Evolutionary conservation across 164 flowering plant species (phyloP).

Genomic region (Magnolia sinica): DNA sequence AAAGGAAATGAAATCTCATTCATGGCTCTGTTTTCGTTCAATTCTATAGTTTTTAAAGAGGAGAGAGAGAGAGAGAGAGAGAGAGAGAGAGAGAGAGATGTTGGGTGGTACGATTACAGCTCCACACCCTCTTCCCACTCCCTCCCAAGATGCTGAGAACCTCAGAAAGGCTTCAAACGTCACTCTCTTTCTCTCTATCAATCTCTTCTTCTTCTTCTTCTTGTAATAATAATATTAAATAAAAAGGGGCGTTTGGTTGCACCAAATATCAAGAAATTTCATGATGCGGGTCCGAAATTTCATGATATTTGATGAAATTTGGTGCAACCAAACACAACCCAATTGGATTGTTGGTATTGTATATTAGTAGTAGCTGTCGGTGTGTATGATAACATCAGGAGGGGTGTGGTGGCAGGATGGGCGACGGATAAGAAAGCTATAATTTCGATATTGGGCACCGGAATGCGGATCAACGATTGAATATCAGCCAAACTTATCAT

Average conservation of each 20-base stretch:
- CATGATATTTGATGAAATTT: background rate
- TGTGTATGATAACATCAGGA: background rate
- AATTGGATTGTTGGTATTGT: background rate
- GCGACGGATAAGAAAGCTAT: slow-evolving; percentile 81
- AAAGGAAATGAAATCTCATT: background rate
- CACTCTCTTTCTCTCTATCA: background rate
- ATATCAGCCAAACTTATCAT: slow-evolving; percentile 59
- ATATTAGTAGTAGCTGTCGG: background rate
- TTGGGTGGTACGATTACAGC: slow-evolving; percentile 7
- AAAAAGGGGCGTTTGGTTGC: too few species aligned
- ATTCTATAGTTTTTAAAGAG: background rate
- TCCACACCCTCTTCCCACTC: slow-evolving; percentile 67
- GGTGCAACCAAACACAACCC: background rate
- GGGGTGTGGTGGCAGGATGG: slow-evolving; percentile 43
- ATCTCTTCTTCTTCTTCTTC: background rate
- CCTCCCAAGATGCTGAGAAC: slow-evolving; percentile 46
- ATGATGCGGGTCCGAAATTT: too few species aligned
- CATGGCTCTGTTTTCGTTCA: background rate
- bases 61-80: background rate
- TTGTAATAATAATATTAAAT: too few species aligned
- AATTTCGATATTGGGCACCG: slow-evolving; percentile 62
- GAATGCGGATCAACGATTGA: slow-evolving; percentile 57
- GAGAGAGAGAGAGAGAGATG: background rate
- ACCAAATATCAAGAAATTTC: background rate
- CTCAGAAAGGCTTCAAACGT: slow-evolving; percentile 67